Evolutionary conservation across 257 asterid species (phyloP), one percentile per base, ranked within the genome.

Genomic region (Gentiana dahurica): DNA sequence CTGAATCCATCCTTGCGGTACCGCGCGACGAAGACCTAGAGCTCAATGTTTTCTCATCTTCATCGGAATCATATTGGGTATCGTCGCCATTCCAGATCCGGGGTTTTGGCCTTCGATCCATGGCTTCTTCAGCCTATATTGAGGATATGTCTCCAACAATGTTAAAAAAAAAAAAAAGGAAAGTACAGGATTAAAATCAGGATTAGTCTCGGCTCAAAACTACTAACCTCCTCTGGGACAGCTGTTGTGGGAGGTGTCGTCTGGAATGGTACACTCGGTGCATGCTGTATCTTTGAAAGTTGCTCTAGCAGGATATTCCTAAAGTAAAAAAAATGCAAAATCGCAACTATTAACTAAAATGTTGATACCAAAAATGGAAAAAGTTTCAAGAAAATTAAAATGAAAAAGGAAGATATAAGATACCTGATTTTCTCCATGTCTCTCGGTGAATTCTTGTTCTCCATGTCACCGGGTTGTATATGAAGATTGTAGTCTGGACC

Each of bases 221-320:
- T 41, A 63, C 71, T 54, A 65, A 90, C 98, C 96, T 76, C 83
- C 63, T 77, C 96, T 6, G 98, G 96, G 34, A 75, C 83, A 77
- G 78, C 80, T n/a, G 80, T 69, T 54, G 78, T 73, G 51, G 84
- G 62, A 36, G 98, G 96, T 66, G 81, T 76, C 12, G 73, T 65
- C 66, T 82, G 95, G 74, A 90, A 90, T 44, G 67, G 98, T 62
- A 84, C 80, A 64, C 98, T 87, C 39, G 98, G 96, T 11, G 77
- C 89, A 71, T 90, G 95, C 62, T 80, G 85, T 65, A 87, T 71
- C 58, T 73, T 79, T 8, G 95, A 81, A 48, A 87, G 63, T 65
- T 90, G 94, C 55, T 84, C 89, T 8, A 87, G 89, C 58, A 90
- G 71, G 70, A 87, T 62, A 62, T 72, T 82, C 81, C 96, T 90